These are phyloP conservation scores for Chaetomium fimeti DNA, from an alignment of 495 filamentous ascomycete genomes.

Conservation along the genomic window DNA sequence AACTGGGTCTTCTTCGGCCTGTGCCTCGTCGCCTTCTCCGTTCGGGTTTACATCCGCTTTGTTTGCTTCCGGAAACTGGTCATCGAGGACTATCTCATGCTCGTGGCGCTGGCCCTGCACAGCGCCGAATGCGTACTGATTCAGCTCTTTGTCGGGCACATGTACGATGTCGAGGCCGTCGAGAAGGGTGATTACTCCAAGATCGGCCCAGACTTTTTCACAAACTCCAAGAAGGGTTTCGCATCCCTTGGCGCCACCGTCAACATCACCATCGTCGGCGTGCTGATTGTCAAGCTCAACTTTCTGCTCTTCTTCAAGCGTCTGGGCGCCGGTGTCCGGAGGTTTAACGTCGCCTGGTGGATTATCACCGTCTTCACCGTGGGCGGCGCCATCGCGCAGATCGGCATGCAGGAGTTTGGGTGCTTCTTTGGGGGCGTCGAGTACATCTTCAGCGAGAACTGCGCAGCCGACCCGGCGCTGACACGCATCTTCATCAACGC, in stretches of 20 bases:
- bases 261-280: conserved; percentile 12
- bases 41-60: conserved; percentile 24
- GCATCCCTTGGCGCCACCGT: conserved; percentile 3
- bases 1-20: conserved; percentile 21
- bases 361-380: conserved; percentile 16
- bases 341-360: conserved; percentile 20
- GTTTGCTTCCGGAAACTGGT: conserved; percentile 22
- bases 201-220: conserved; percentile 18
- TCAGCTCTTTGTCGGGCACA: conserved; percentile 17
- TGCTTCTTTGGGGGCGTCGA: conserved; percentile 17
- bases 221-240: conserved; percentile 13
- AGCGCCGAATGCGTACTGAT: conserved; percentile 6
- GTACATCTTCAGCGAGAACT: conserved; percentile 15
- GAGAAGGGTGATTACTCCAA: conserved; percentile 4
- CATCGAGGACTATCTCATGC: conserved; percentile 26
- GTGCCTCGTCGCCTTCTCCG: conserved; percentile 17
- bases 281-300: conserved; percentile 20
- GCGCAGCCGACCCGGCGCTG: background rate
- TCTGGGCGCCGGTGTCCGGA: conserved; percentile 8
- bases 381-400: conserved; percentile 2
- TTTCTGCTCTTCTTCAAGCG: conserved; percentile 24
- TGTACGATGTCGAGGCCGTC: conserved; percentile 19
- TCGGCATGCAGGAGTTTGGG: background rate
- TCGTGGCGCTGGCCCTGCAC: conserved; percentile 15
- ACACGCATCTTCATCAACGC: conserved; percentile 14